These are phyloP conservation scores for Immersiporthe knoxdaviesiana DNA, from an alignment of 2,329 filamentous ascomycete genomes.

Conservation along the genomic window DNA sequence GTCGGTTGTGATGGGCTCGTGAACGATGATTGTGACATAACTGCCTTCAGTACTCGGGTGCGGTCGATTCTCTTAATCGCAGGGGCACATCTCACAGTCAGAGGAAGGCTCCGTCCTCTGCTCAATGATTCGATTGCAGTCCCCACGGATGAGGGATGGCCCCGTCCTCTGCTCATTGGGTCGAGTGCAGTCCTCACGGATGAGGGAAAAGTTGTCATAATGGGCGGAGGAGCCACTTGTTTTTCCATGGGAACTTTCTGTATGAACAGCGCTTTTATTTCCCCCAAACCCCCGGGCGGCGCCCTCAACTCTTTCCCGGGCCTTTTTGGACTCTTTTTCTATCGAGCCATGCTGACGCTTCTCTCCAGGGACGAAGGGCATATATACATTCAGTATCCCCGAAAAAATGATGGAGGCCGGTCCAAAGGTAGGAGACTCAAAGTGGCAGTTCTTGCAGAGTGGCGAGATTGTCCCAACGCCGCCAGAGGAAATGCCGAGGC, in stretches of 20 bases:
- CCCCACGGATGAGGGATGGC: slow-evolving; percentile 45
- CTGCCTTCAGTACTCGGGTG: slow-evolving; percentile 29
- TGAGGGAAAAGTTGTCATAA: slow-evolving; percentile 58
- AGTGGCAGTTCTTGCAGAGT: slow-evolving; percentile 24
- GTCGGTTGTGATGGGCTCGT: slow-evolving; percentile 48
- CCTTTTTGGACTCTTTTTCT: too few relatives aligned
- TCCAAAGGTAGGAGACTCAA: neutral
- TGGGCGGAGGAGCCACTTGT: slow-evolving; percentile 83
- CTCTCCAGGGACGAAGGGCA: slow-evolving; percentile 59
- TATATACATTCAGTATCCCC: slow-evolving; percentile 46
- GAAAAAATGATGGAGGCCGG: neutral
- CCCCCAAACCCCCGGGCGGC: too few relatives aligned
- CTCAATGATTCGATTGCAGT: slow-evolving; percentile 70
- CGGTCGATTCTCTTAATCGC: neutral
- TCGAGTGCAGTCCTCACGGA: slow-evolving; percentile 57
- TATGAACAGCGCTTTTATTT: slow-evolving; percentile 9
- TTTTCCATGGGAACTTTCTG: slow-evolving; percentile 90
- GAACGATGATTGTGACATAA: slow-evolving; percentile 55
- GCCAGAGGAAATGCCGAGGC: slow-evolving; percentile 30
- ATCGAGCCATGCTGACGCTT: neutral
- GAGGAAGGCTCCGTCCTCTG: slow-evolving; percentile 56
- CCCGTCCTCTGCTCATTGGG: slow-evolving; percentile 72
- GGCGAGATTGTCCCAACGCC: slow-evolving; percentile 17
- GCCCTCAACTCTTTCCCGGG: neutral
- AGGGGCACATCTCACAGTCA: neutral